These are phyloP conservation scores for Pichia sp. DNA, from an alignment of 1,139 yeast species.

Conservation along the genomic window DNA sequence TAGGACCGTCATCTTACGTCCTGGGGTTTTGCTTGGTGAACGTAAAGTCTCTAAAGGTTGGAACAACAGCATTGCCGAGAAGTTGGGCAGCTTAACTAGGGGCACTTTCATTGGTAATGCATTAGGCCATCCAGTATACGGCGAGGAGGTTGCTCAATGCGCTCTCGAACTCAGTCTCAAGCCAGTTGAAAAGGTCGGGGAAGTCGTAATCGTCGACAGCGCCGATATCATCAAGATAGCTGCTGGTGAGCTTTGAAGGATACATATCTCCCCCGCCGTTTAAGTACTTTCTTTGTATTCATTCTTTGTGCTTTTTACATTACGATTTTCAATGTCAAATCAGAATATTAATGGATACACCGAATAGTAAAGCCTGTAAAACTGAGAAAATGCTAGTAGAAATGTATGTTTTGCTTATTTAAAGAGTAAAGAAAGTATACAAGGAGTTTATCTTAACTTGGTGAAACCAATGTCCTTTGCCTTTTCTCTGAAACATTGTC, in stretches of 20 bases:
- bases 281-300: no score
- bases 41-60: slow-evolving; percentile 40
- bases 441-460: slow-evolving; percentile 80
- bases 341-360: no score
- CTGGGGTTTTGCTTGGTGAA: slow-evolving; percentile 61
- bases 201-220: slow-evolving; percentile 18
- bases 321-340: no score
- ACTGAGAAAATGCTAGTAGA: no score
- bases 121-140: slow-evolving; percentile 36
- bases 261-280: no score
- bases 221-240: slow-evolving; percentile 19
- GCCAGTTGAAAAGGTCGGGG: slow-evolving; percentile 20
- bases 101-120: slow-evolving; percentile 30
- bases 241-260: no score
- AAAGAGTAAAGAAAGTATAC: slow-evolving; percentile 5
- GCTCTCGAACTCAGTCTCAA: slow-evolving; percentile 28
- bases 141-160: slow-evolving; percentile 42
- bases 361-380: no score
- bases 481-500: slow-evolving; percentile 99
- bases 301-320: no score
- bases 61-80: slow-evolving; percentile 25
- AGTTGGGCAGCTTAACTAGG: slow-evolving; percentile 31
- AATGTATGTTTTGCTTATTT: no score
- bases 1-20: slow-evolving; percentile 61
- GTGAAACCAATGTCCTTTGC: slow-evolving; percentile 98